Evolutionary conservation across 2,329 filamentous ascomycete genomes (phyloP), one percentile per base, ranked within the genome.

Genomic region (Cordyceps farinosa): DNA sequence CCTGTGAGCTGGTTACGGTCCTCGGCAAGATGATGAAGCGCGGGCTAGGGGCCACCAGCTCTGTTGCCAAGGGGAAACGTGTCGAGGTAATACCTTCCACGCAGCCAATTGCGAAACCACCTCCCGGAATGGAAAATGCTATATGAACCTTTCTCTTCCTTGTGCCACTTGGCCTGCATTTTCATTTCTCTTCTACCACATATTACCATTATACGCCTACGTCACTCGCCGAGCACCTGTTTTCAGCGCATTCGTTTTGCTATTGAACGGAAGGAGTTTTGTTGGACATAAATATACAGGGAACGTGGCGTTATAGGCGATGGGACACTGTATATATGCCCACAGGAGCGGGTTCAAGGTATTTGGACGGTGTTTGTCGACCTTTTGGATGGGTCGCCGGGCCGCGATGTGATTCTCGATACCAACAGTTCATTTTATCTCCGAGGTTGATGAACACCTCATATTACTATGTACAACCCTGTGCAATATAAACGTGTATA

Each of bases 11-110:
- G 13, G 93, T 98, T 9, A 89, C 90, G 1, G 88, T 95, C 0
- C 76, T 98, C 1, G 92, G 91, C 7, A 91, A 89, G 71, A 95
- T 97, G 88, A 91, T 93, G 84, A 93, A 90, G 76, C 85, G 92
- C 56, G 89, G 89, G 1, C 73, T 87, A 3, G 78, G 76, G 5
- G 74, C 59, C 13, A n/a, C 47, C n/a, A 47, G 34, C 17, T 54
- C 59, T 30, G 42, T 22, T 9, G 36, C 59, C 17, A 61, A 61
- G 15, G 59, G 59, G 10, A 61, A 61, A 40, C 59, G 59, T 17
- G 48, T 54, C 40, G 50, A 61, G 15, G 15, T 77, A 3, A 76
- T 69, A 64, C 75, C 74, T 32, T 74, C 74, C 5, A 65, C 34
- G 7, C 42, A 32, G 2, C 54, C 45, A 40, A 53, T 9, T n/a